Evolutionary conservation across 805 yeast species (phyloP).

Genomic region (Lachancea kluyveri): DNA sequence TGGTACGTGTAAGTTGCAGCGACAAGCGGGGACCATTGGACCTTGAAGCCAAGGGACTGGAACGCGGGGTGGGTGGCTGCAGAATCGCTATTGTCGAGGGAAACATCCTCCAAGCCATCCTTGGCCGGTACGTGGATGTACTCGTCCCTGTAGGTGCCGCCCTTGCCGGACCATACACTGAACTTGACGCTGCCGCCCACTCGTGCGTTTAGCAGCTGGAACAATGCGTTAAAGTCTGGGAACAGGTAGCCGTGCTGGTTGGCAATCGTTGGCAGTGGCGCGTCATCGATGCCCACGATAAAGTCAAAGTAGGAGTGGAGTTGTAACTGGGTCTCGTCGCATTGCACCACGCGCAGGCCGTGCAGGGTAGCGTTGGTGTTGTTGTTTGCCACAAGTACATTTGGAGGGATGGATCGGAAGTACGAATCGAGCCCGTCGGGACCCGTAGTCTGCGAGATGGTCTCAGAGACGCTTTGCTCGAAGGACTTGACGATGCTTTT

Average conservation of each 20-base stretch:
- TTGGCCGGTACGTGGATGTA: constrained; percentile 28
- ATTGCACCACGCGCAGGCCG: constrained; percentile 56
- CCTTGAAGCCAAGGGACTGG: constrained; percentile 52
- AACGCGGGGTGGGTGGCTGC: constrained; percentile 28
- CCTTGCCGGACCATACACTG: constrained; percentile 83
- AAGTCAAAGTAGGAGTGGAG: constrained; percentile 86
- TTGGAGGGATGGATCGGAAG: constrained; percentile 32
- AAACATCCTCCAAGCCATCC: constrained; percentile 25
- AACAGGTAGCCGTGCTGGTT: constrained; percentile 30
- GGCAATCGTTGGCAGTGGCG: constrained; percentile 40
- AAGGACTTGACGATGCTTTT: constrained; percentile 52
- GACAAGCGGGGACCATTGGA: constrained; percentile 72
- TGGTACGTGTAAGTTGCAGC: constrained; percentile 86
- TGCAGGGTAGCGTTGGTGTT: constrained; percentile 26
- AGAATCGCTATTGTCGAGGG: constrained; percentile 26
- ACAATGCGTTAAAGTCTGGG: constrained; percentile 39
- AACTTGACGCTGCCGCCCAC: constrained; percentile 39
- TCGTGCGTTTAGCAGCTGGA: constrained; percentile 17
- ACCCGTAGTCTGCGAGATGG: constrained; percentile 32
- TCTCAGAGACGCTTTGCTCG: constrained; percentile 38
- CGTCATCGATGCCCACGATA: constrained; percentile 73
- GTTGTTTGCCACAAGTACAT: constrained; percentile 24
- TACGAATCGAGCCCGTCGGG: constrained; percentile 29
- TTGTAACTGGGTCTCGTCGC: constrained; percentile 45
- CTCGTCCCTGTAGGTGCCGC: constrained; percentile 51